Conservation (phyloP, 345 rosid species). For the Pugionium dolabratum region DNA sequence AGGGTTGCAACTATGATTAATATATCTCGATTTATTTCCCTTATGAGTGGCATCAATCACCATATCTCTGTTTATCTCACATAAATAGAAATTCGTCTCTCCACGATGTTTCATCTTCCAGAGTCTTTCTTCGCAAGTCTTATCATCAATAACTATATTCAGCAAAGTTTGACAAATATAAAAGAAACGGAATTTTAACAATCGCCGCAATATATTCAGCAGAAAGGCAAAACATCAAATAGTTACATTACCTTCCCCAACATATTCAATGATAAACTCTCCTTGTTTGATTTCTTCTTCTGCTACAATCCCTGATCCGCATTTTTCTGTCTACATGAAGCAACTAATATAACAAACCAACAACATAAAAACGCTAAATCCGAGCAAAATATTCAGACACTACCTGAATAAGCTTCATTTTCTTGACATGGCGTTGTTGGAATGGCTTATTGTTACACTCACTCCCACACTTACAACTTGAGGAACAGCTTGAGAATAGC, state of each 20-base stretch:
- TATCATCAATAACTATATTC: constrained; percentile 89
- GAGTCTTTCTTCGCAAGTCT: constrained; percentile 97
- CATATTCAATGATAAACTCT: constrained; percentile 95
- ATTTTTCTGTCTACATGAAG: constrained; percentile 88
- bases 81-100: constrained; percentile 90
- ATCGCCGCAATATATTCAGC: constrained; percentile 10
- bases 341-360: constrained; percentile 35
- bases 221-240: constrained; percentile 21
- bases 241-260: constrained; percentile 79
- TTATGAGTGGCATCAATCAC: constrained; percentile 98
- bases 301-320: constrained; percentile 91
- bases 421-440: constrained; percentile 82
- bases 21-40: constrained; percentile 97
- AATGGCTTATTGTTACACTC: constrained; percentile 89
- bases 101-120: constrained; percentile 96
- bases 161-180: neutral
- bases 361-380: neutral
- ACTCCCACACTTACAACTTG: constrained; percentile 86
- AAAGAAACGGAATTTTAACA: neutral
- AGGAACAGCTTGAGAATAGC: constrained; percentile 92
- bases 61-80: constrained; percentile 97
- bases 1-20: constrained; percentile 95
- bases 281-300: constrained; percentile 86
- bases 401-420: constrained; percentile 91
- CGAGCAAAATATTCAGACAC: neutral